Evolutionary conservation across 495 filamentous ascomycete genomes (phyloP).

Genomic region (Aspergillus nanangensis): DNA sequence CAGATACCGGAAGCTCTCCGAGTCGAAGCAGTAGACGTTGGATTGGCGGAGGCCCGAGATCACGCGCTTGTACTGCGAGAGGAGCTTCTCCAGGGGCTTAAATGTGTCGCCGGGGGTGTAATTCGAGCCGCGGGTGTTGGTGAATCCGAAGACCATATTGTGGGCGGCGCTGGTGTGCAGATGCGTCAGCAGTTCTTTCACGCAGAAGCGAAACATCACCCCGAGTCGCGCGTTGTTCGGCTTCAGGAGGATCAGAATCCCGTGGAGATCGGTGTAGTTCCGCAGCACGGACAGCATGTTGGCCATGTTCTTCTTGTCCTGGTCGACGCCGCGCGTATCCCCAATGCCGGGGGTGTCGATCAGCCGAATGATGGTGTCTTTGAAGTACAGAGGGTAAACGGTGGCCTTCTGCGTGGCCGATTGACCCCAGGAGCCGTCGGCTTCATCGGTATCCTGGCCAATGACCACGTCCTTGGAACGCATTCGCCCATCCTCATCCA

Average conservation of each 20-base stretch:
- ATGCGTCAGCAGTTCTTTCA: conserved; percentile 9
- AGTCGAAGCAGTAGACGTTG: too few species aligned
- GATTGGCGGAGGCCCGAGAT: too few species aligned
- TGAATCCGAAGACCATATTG: too few species aligned
- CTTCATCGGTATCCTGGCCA: conserved; percentile 4
- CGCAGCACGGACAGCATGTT: conserved; percentile 9
- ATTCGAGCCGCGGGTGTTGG: too few species aligned
- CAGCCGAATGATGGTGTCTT: conserved; percentile 6
- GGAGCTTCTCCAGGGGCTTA: too few species aligned
- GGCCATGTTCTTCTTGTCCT: conserved; percentile 12
- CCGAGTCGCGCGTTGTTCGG: conserved; percentile 9
- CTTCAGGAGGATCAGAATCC: conserved; percentile 9
- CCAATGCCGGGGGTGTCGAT: conserved; percentile 10
- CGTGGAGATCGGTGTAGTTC: conserved; percentile 7
- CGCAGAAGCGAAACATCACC: conserved; percentile 10
- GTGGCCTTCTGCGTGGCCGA: conserved; percentile 9
- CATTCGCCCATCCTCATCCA: conserved; percentile 5
- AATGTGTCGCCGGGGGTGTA: too few species aligned
- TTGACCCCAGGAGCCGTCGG: conserved; percentile 5
- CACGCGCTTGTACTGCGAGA: too few species aligned
- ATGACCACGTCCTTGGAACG: conserved; percentile 6
- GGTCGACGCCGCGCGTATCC: conserved; percentile 5
- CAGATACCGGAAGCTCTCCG: too few species aligned
- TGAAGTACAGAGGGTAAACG: conserved; percentile 9
- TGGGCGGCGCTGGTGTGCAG: too few species aligned